These are phyloP conservation scores for Xylariaceae sp. DNA, from an alignment of 2,329 filamentous ascomycete species.

Conservation along the genomic window DNA sequence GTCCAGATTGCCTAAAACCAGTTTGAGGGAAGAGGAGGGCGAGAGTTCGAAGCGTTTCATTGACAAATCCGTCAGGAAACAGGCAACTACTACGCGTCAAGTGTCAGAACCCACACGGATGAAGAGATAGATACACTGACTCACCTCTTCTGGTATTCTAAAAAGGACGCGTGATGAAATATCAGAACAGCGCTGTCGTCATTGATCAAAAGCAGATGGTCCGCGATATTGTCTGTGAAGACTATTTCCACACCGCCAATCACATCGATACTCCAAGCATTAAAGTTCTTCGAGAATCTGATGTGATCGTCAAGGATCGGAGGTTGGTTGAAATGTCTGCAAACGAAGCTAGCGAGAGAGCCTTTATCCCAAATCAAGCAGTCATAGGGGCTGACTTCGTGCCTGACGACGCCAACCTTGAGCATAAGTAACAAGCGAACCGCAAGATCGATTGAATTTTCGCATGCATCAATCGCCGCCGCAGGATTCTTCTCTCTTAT, in stretches of 20 bases:
- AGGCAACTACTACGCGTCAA: conserved; percentile 11
- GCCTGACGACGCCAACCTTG: conserved; percentile 5
- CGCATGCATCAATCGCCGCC: background rate
- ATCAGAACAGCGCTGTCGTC: conserved; percentile 35
- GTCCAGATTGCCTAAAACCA: conserved; percentile 19
- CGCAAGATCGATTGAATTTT: conserved; percentile 7
- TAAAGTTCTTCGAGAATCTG: conserved; percentile 21
- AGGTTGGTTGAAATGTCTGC: background rate
- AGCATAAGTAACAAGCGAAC: conserved; percentile 12
- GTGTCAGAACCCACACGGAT: background rate
- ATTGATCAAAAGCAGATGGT: conserved; percentile 36
- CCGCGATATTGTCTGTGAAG: conserved; percentile 37
- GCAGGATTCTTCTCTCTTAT: background rate
- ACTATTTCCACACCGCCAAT: conserved; percentile 34
- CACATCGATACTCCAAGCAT: conserved; percentile 18
- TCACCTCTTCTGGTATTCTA: conserved; percentile 27
- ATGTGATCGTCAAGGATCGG: conserved; percentile 5
- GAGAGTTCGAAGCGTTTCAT: conserved; percentile 37
- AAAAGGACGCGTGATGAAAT: conserved; percentile 38
- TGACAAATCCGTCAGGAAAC: conserved; percentile 29
- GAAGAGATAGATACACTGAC: conserved; percentile 3
- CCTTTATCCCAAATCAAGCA: conserved; percentile 7
- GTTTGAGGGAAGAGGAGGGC: conserved; percentile 32
- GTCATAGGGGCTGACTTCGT: conserved; percentile 2
- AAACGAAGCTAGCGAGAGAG: conserved; percentile 5